phyloP scores from a whole-genome alignment of 2,329 filamentous ascomycete genomes.

The Daldinia eschscholtzii region DNA sequence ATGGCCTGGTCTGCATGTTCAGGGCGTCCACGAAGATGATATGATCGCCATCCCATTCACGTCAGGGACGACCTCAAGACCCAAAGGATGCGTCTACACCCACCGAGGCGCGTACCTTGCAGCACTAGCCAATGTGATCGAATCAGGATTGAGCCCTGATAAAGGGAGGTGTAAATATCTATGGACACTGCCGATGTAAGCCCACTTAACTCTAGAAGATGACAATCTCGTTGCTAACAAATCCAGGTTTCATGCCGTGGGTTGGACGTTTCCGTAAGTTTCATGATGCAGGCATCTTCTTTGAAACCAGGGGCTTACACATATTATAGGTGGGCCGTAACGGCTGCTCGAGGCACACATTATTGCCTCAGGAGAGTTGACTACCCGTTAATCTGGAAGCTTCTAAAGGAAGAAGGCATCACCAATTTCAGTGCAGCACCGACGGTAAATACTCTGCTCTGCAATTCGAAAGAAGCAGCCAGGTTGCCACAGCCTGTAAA shows the following conservation, averaged over 20 bases:
- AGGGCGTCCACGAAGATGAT: conserved; percentile 80
- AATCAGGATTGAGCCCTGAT: conserved; percentile 83
- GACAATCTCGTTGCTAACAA: conserved; percentile 13
- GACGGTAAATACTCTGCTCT: conserved; percentile 94
- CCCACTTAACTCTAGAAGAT: conserved; percentile 53
- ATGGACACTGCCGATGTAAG: conserved; percentile 93
- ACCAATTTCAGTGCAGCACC: conserved; percentile 97
- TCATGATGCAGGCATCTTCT: background rate
- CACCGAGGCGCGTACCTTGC: conserved; percentile 90
- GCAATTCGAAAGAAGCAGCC: conserved; percentile 80
- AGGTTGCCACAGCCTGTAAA: conserved; percentile 77
- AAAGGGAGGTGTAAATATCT: conserved; percentile 81
- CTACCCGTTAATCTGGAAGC: conserved; percentile 90
- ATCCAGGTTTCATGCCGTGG: conserved; percentile 72
- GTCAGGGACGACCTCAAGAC: conserved; percentile 88
- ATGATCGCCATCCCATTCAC: conserved; percentile 93
- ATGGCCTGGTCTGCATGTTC: conserved; percentile 81
- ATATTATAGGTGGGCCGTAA: conserved; percentile 77
- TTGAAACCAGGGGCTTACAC: conserved; percentile 18
- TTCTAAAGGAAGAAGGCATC: conserved; percentile 87
- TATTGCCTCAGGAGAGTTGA: conserved; percentile 96
- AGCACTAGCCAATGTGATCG: conserved; percentile 85
- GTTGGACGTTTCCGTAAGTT: conserved; percentile 82
- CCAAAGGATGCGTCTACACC: conserved; percentile 94
- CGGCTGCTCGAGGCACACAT: conserved; percentile 92